Evolutionary conservation across 495 filamentous ascomycete species (phyloP).

Genomic region (Xylaria palmicola): DNA sequence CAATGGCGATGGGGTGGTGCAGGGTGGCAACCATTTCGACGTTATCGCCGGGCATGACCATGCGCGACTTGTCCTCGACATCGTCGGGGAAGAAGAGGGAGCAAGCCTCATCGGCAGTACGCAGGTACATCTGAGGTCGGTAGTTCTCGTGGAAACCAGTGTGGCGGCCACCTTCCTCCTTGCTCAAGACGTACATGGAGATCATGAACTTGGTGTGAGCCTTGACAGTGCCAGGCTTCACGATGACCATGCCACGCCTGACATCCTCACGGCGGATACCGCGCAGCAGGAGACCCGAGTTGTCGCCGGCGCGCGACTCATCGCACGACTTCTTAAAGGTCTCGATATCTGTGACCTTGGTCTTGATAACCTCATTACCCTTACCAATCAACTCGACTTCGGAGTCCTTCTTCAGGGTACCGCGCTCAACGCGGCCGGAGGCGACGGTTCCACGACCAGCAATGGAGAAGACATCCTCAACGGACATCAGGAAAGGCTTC

Average conservation of each 20-base stretch:
- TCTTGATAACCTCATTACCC: slow-evolving; percentile 75
- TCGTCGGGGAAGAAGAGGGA: slow-evolving; percentile 81
- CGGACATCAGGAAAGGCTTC: slow-evolving; percentile 97
- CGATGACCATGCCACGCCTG: slow-evolving; percentile 88
- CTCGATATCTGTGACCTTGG: slow-evolving; percentile 98
- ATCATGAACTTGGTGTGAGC: slow-evolving; percentile 86
- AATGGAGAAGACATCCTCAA: slow-evolving; percentile 99
- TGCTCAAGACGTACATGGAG: slow-evolving; percentile 94
- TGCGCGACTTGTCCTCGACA: slow-evolving; percentile 63
- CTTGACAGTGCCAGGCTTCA: slow-evolving; percentile 72
- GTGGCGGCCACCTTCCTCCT: slow-evolving; percentile 96
- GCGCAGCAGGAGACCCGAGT: slow-evolving; percentile 95
- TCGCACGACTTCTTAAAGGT: slow-evolving; percentile 99
- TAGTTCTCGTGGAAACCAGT: slow-evolving; percentile 93
- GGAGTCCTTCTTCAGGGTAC: slow-evolving; percentile 81
- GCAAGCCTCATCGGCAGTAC: slow-evolving; percentile 89
- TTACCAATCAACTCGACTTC: slow-evolving; percentile 95
- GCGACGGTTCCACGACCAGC: slow-evolving; percentile 94
- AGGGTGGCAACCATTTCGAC: slow-evolving; percentile 89
- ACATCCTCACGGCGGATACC: slow-evolving; percentile 93
- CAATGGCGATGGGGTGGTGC: slow-evolving; percentile 77
- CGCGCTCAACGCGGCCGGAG: slow-evolving; percentile 96
- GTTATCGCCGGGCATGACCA: slow-evolving; percentile 98
- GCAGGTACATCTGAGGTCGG: slow-evolving; percentile 90
- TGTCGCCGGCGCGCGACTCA: slow-evolving; percentile 90